Evolutionary conservation across 2,329 filamentous ascomycete species (phyloP).

Genomic region (Elsinoe ampelina): DNA sequence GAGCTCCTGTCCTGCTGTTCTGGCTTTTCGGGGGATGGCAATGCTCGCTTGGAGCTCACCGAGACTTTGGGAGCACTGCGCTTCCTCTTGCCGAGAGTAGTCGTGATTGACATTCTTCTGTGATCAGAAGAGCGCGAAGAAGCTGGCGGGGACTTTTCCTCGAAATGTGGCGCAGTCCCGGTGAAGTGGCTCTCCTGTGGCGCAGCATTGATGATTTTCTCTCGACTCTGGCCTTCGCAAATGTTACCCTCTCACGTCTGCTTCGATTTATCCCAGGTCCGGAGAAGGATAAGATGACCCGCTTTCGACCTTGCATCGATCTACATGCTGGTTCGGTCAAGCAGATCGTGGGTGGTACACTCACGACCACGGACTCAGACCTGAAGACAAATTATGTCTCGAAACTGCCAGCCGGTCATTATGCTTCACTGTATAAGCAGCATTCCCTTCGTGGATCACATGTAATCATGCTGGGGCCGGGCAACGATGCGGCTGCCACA

Average conservation of each 20-base stretch:
- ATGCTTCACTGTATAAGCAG: constrained; percentile 70
- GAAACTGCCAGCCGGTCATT: constrained; percentile 69
- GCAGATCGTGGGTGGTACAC: constrained; percentile 93
- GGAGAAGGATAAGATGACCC: constrained; percentile 58
- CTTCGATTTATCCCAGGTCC: background rate
- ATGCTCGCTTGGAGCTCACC: background rate
- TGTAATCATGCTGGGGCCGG: constrained; percentile 91
- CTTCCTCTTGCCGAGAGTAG: background rate
- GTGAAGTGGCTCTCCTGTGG: background rate
- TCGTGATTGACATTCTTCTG: background rate
- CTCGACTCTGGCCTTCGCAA: constrained; percentile 17
- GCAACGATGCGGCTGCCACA: constrained; percentile 69
- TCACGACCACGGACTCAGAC: constrained; percentile 38
- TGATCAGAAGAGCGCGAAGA: background rate
- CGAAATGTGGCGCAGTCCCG: background rate
- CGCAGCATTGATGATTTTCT: background rate
- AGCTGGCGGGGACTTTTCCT: background rate
- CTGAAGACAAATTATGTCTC: constrained; percentile 93
- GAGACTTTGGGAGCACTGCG: background rate
- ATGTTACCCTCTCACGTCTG: background rate
- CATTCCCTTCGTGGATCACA: constrained; percentile 69
- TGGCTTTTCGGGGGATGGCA: background rate
- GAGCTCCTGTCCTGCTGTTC: constrained; percentile 17
- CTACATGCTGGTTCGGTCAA: constrained; percentile 96
- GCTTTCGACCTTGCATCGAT: constrained; percentile 93